phyloP scores from a whole-genome alignment of 371 early-diverging fungal genomes.

The Circinella umbellata region DNA sequence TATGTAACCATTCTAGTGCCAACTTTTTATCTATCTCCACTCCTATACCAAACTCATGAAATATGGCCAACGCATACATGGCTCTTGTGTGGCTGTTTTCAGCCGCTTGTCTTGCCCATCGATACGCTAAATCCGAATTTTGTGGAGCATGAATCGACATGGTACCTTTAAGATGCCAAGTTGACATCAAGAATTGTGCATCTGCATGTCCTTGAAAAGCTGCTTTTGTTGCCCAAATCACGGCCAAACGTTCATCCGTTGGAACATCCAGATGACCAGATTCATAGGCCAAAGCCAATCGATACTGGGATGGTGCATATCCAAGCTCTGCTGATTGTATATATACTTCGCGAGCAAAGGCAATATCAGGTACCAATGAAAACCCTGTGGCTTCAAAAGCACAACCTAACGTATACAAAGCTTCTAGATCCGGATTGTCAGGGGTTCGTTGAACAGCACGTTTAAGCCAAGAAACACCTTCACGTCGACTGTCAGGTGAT shows the following conservation, averaged over 20 bases:
- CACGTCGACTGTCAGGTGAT: conserved; percentile 69
- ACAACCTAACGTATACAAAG: conserved; percentile 86
- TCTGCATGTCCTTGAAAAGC: conserved; percentile 85
- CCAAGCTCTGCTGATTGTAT: conserved; percentile 90
- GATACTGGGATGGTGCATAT: conserved; percentile 91
- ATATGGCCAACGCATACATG: conserved; percentile 88
- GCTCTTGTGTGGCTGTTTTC: conserved; percentile 82
- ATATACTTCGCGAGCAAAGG: conserved; percentile 87
- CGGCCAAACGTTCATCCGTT: conserved; percentile 83
- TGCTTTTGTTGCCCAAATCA: conserved; percentile 95
- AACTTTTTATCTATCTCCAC: conserved; percentile 67
- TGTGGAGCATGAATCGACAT: not conserved
- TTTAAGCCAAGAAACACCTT: conserved; percentile 91
- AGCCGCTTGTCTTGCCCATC: conserved; percentile 89
- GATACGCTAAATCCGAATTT: conserved; percentile 57
- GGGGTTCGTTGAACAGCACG: conserved; percentile 77
- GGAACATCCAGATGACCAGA: conserved; percentile 84
- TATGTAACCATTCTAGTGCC: conserved; percentile 76
- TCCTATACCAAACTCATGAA: conserved; percentile 81
- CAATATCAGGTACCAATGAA: conserved; percentile 79
- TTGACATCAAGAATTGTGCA: conserved; percentile 81
- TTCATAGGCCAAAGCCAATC: conserved; percentile 93
- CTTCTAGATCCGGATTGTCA: conserved; percentile 82
- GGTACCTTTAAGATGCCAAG: conserved; percentile 57
- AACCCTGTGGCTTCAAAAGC: conserved; percentile 76